These are phyloP conservation scores for Aureobasidium sp. DNA, from an alignment of 2,329 filamentous ascomycete genomes.

Conservation along the genomic window DNA sequence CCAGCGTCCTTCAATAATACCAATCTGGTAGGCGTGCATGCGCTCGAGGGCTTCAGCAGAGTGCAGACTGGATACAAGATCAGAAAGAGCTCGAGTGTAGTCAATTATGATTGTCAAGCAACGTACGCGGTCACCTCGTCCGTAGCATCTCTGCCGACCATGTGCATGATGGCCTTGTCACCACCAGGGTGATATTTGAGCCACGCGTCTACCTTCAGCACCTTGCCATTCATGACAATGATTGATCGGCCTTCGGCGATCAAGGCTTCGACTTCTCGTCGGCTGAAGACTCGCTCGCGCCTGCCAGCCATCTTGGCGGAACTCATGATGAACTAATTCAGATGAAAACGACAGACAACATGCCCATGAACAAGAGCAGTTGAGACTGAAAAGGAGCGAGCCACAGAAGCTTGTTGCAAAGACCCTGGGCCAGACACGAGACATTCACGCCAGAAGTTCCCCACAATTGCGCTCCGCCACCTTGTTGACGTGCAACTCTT, in stretches of 20 bases:
- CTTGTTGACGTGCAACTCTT: neutral
- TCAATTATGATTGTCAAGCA: neutral
- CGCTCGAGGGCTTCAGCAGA: slow-evolving; percentile 66
- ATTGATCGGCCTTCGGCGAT: slow-evolving; percentile 77
- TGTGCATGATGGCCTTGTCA: slow-evolving; percentile 82
- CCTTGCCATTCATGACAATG: slow-evolving; percentile 71
- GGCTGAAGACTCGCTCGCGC: slow-evolving; percentile 16
- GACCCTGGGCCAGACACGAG: slow-evolving; percentile 2
- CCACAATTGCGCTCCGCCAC: neutral
- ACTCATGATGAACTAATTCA: neutral
- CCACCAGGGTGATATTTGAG: slow-evolving; percentile 86
- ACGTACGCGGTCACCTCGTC: slow-evolving; percentile 81
- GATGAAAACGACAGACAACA: neutral
- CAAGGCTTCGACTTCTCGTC: slow-evolving; percentile 58
- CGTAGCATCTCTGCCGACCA: slow-evolving; percentile 66
- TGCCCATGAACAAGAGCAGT: slow-evolving; percentile 6
- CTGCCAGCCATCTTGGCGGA: slow-evolving; percentile 5
- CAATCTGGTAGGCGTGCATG: slow-evolving; percentile 77
- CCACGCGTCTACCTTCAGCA: slow-evolving; percentile 85
- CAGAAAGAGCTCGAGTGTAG: neutral
- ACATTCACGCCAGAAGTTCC: neutral
- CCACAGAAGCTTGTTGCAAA: neutral
- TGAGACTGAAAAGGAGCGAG: neutral
- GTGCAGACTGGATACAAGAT: slow-evolving; percentile 48
- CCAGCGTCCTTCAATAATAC: slow-evolving; percentile 72